Evolutionary conservation across 1,284 basidiomycete species (phyloP).

Genomic region (Tetrapyrgos nigripes): DNA sequence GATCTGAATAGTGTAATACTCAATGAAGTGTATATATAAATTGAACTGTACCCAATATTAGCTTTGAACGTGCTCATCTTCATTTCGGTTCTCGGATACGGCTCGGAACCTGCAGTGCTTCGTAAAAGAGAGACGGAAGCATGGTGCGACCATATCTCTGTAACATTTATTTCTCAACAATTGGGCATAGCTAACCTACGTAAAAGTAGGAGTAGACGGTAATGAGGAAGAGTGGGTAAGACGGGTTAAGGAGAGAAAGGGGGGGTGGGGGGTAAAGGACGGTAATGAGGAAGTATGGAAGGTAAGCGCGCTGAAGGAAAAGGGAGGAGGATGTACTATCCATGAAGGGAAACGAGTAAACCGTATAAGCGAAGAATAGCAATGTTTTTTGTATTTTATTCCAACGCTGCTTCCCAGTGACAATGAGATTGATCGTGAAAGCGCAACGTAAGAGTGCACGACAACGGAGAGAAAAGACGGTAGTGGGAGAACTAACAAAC

Average conservation of each 20-base stretch:
- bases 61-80: neutral
- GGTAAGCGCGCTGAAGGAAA: constrained; percentile 5
- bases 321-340: constrained; percentile 1
- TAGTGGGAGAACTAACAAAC: constrained; percentile 4
- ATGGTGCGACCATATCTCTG: constrained; percentile 38
- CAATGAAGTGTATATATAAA: constrained; percentile 15
- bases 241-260: neutral
- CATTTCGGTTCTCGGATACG: neutral
- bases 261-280: constrained; percentile 17
- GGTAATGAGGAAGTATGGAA: constrained; percentile 24
- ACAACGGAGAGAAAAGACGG: constrained; percentile 5
- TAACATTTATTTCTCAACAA: constrained; percentile 25
- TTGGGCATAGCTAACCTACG: constrained; percentile 51
- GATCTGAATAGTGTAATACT: constrained; percentile 11
- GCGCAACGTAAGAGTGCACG: neutral
- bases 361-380: constrained; percentile 11
- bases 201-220: constrained; percentile 18
- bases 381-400: constrained; percentile 14
- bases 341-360: neutral
- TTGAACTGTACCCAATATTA: constrained; percentile 12
- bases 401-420: constrained; percentile 3
- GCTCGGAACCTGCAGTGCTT: neutral
- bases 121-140: constrained; percentile 22
- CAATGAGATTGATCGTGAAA: constrained; percentile 1
- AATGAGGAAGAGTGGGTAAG: constrained; percentile 18